These are phyloP conservation scores for Kuraishia cidri DNA, from an alignment of 805 yeast genomes.

Conservation along the genomic window DNA sequence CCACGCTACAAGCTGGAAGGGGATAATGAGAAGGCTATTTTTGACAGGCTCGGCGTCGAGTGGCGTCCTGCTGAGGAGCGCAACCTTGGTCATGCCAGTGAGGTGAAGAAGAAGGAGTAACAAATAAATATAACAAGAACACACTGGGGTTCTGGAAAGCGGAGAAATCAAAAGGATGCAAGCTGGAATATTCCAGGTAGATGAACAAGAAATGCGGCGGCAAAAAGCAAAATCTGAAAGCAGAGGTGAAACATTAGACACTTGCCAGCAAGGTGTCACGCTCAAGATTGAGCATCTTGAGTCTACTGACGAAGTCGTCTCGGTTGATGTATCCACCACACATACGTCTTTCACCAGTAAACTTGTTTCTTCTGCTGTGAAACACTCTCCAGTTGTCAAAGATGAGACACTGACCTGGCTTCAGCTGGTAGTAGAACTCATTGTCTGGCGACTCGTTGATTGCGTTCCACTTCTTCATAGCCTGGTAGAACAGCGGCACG, in stretches of 20 bases:
- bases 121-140: no score
- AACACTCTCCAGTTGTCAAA: conserved; percentile 70
- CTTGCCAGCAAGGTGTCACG: conserved; percentile 38
- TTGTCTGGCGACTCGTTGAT: conserved; percentile 40
- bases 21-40: conserved; percentile 32
- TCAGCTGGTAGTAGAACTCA: conserved; percentile 43
- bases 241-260: no score
- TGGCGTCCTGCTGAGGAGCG: conserved; percentile 24
- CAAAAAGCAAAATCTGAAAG: no score
- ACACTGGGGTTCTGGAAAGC: no score
- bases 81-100: conserved; percentile 7
- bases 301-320: conserved; percentile 50
- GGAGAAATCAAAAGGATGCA: no score
- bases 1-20: conserved; percentile 26
- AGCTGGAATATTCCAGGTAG: no score
- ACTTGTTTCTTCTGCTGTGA: conserved; percentile 60
- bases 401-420: conserved; percentile 58
- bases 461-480: conserved; percentile 47
- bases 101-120: no score
- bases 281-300: conserved; percentile 37
- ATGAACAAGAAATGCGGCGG: no score
- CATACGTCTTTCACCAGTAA: conserved; percentile 59
- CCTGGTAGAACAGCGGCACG: conserved; percentile 43
- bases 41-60: conserved; percentile 30
- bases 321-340: conserved; percentile 67